These are phyloP conservation scores for Rhynchospora pubera DNA, from an alignment of 176 grass and related monocot species.

Conservation along the genomic window DNA sequence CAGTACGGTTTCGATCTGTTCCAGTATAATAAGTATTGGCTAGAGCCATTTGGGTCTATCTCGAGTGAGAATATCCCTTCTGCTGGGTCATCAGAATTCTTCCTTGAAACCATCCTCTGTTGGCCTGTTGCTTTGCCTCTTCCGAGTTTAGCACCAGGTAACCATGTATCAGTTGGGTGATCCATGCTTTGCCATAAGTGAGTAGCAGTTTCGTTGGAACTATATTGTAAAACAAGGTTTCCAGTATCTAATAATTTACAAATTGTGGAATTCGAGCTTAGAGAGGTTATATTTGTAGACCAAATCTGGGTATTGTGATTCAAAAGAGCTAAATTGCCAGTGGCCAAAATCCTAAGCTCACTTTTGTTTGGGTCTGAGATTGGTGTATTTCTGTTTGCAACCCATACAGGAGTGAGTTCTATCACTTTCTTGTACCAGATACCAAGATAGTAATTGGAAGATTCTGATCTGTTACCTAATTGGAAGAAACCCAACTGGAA, in stretches of 20 bases:
- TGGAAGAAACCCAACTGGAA: slow-evolving; percentile 57
- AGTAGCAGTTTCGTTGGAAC: background rate
- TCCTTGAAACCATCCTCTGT: slow-evolving; percentile 32
- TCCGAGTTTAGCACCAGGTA: slow-evolving; percentile 31
- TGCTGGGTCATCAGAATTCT: slow-evolving; percentile 31
- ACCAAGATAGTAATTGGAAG: slow-evolving; percentile 27
- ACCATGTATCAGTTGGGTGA: slow-evolving; percentile 41
- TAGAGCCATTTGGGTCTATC: slow-evolving; percentile 26
- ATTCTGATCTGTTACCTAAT: background rate
- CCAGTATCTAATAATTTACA: slow-evolving; percentile 37
- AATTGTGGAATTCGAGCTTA: background rate
- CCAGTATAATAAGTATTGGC: slow-evolving; percentile 28
- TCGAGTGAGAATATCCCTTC: slow-evolving; percentile 30
- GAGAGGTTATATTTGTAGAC: slow-evolving; percentile 23
- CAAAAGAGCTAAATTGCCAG: slow-evolving; percentile 37
- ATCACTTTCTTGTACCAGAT: slow-evolving; percentile 48
- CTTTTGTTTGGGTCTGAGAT: slow-evolving; percentile 23
- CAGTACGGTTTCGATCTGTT: slow-evolving; percentile 28
- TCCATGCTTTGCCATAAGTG: slow-evolving; percentile 52
- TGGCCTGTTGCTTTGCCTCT: slow-evolving; percentile 26
- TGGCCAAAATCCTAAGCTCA: slow-evolving; percentile 17
- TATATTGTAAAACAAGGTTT: slow-evolving; percentile 31
- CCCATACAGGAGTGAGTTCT: slow-evolving; percentile 29
- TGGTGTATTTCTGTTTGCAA: slow-evolving; percentile 42
- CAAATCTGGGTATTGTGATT: slow-evolving; percentile 29